Percentiles rank a stretch among this genome's conserved stretches.
Evolutionary conservation across 306 rosid genomes (phyloP).

Genomic region (Vigna unguiculata): DNA sequence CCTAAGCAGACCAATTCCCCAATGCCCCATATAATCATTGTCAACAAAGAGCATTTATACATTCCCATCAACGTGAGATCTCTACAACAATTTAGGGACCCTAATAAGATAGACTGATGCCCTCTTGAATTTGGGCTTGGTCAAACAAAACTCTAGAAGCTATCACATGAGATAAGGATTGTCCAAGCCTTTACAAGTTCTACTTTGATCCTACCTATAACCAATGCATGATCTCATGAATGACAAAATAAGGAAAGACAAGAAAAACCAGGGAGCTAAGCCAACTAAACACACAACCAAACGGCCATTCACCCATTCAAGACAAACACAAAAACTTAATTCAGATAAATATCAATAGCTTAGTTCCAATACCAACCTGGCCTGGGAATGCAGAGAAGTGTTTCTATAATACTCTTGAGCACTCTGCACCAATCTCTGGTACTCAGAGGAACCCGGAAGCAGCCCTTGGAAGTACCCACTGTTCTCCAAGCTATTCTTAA

Average conservation of each 20-base stretch:
- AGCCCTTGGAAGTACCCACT: conserved; percentile 81
- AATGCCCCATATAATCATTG: background rate
- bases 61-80: background rate
- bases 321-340: background rate
- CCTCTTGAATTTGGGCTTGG: background rate
- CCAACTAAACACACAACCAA: background rate
- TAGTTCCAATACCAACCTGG: conserved; percentile 52
- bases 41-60: background rate
- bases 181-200: background rate
- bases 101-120: background rate
- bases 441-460: conserved; percentile 80
- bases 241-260: conserved; percentile 22
- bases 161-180: background rate
- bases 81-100: background rate
- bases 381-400: conserved; percentile 65
- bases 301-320: background rate
- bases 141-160: background rate
- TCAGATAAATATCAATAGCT: background rate
- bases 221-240: background rate
- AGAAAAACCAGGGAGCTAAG: background rate
- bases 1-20: background rate
- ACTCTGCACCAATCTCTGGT: conserved; percentile 75
- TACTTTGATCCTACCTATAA: background rate
- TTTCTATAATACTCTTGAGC: conserved; percentile 75
- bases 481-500: conserved; percentile 70